Conservation (phyloP, 305 asterid species). For the Fraxinus sp. region DNA sequence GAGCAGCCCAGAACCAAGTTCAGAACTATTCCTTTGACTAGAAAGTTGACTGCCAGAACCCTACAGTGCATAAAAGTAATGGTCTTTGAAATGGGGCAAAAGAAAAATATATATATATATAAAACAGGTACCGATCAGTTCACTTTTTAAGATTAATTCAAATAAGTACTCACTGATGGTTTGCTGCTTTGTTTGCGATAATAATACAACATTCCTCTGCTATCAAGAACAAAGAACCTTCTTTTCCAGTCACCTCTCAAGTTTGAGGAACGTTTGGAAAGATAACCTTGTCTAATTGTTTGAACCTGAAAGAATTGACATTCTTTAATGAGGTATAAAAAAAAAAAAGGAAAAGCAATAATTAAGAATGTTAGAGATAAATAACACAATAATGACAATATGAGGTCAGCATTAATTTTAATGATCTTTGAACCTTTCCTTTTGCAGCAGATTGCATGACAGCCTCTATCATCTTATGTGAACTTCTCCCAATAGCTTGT, state of each 20-base stretch:
- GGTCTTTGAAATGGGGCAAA: conserved; percentile 7
- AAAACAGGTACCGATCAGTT: background rate
- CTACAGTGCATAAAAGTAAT: conserved; percentile 36
- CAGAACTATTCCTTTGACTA: conserved; percentile 95
- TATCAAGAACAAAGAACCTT: conserved; percentile 99
- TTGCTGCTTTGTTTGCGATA: conserved; percentile 96
- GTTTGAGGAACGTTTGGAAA: conserved; percentile 95
- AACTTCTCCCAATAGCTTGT: conserved; percentile 95
- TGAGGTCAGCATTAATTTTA: conserved; percentile 17
- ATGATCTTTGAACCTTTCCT: conserved; percentile 72
- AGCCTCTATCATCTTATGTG: conserved; percentile 99
- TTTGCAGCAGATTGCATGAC: conserved; percentile 96
- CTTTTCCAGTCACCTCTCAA: conserved; percentile 99
- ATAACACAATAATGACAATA: conserved; percentile 17
- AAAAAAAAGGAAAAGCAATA: conserved; percentile 9
- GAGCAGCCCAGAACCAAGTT: conserved; percentile 92
- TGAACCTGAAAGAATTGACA: conserved; percentile 69
- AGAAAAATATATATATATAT: background rate
- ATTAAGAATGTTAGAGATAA: background rate
- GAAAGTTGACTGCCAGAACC: conserved; percentile 85
- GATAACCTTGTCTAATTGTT: conserved; percentile 99
- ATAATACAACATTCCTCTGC: conserved; percentile 98
- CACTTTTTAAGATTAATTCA: background rate
- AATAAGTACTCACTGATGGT: conserved; percentile 82
- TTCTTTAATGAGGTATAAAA: background rate